These are phyloP conservation scores for Dendrobium huoshanense DNA, from an alignment of 106 monocot species.

Conservation along the genomic window DNA sequence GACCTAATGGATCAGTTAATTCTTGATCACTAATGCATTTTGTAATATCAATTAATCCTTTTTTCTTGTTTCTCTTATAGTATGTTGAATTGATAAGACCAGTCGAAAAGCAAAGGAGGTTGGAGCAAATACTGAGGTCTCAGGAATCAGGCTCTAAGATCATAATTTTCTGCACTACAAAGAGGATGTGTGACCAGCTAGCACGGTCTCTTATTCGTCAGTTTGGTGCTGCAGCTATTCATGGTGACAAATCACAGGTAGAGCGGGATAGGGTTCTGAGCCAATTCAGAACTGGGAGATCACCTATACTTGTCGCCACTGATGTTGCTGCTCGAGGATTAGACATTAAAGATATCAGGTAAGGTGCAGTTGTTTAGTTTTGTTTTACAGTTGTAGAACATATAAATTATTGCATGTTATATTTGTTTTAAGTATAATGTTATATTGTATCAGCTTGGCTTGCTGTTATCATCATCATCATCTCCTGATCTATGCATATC, in stretches of 20 bases:
- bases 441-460: too few species aligned
- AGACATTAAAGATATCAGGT: slow-evolving; percentile 97
- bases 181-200: slow-evolving; percentile 93
- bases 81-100: slow-evolving; percentile 70
- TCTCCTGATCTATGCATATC: neutral
- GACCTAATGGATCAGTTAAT: neutral
- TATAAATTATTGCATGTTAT: neutral
- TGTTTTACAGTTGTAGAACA: neutral
- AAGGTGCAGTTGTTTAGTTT: neutral
- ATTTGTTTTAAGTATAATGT: too few species aligned
- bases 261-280: slow-evolving; percentile 79
- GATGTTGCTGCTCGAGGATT: slow-evolving; percentile 78
- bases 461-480: too few species aligned
- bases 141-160: slow-evolving; percentile 83
- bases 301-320: slow-evolving; percentile 77
- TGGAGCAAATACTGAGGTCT: slow-evolving; percentile 83
- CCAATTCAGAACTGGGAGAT: slow-evolving; percentile 69
- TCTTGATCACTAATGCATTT: neutral
- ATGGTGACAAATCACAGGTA: slow-evolving; percentile 69
- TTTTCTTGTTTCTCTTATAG: slow-evolving; percentile 23
- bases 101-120: slow-evolving; percentile 64
- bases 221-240: slow-evolving; percentile 79
- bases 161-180: slow-evolving; percentile 85
- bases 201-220: slow-evolving; percentile 52
- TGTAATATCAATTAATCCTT: neutral